Conservation (phyloP, 2,329 filamentous ascomycete species). For the Penicillium sp. region DNA sequence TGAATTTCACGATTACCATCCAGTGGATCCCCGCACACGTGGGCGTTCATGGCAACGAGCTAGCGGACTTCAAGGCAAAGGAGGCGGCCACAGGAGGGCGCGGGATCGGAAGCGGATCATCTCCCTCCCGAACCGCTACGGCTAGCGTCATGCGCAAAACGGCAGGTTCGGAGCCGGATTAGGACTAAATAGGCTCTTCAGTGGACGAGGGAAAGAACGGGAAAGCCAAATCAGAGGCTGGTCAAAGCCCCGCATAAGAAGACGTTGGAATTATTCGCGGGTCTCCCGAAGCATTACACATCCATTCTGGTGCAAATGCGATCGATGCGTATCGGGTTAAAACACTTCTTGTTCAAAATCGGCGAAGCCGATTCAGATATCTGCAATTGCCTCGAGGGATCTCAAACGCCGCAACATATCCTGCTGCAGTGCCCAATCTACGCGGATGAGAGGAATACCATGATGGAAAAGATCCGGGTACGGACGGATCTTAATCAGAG, state of each 20-base stretch:
- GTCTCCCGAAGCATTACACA: not conserved
- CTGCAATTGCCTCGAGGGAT: conserved; percentile 1
- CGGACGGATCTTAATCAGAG: not conserved
- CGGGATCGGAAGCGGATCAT: not conserved
- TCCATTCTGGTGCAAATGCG: conserved; percentile 10
- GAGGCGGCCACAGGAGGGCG: not conserved
- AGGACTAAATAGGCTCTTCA: too few species aligned
- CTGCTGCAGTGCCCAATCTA: not conserved
- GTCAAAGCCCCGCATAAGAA: not conserved
- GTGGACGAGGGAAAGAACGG: too few species aligned
- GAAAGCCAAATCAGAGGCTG: not conserved
- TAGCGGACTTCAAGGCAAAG: not conserved
- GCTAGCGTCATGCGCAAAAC: not conserved
- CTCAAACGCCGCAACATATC: conserved; percentile 4
- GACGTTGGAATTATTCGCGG: not conserved
- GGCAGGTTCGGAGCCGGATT: too few species aligned
- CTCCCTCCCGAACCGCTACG: not conserved
- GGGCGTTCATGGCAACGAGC: not conserved
- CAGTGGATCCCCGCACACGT: not conserved
- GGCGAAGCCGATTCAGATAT: not conserved
- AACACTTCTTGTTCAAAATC: conserved; percentile 11
- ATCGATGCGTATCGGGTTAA: conserved; percentile 2
- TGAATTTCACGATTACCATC: not conserved
- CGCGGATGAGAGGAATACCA: not conserved
- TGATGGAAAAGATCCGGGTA: not conserved